Evolutionary conservation across 257 asterid species (phyloP), one percentile per base, ranked within the genome.

Genomic region (Primulina tabacum): DNA sequence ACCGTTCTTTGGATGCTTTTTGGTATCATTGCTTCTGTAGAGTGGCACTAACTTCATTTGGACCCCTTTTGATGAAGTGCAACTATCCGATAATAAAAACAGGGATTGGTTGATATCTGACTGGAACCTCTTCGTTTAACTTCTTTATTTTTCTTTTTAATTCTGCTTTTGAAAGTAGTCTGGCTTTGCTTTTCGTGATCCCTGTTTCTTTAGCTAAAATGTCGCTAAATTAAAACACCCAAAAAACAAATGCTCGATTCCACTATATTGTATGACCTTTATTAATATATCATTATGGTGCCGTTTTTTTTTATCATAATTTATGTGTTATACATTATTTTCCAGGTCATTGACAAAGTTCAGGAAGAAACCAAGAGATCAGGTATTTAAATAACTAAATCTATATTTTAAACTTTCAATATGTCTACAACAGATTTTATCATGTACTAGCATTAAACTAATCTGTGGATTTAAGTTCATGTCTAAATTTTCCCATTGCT

Each of bases 331-430:
- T 28, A 10, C 14, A 57, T 55, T 38, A 18, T 58, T 59, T 75
- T 64, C 21, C 80, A 82, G 91, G 91, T 82, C 66, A 86, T 88
- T 79, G 89, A 88, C 75, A 83, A 88, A 78, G 91, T 85, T 64
- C 91, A 85, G 74, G 88, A 85, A 71, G 84, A 88, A 70, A 71
- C 88, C 24, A 88, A 85, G 80, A 85, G 82, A 28, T 43, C 84
- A 71, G 91, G 85, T 85, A 82, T 18, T 16, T 59, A 43, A 67
- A 34, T 40, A 82, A 17, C 11, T 59, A 43, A 67, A 34, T 40
- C 59, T 72, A 53, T 30, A 61, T 55, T 24, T 17, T 32, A 62
- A 55, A 65, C 66, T 30, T 28, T 32, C 58, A 17, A 5, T 30
- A 10, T 16, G 56, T 63, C n/a, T 58, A 3, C 4, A 37, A 21